Evolutionary conservation across 495 filamentous ascomycete genomes (phyloP).

Genomic region (Hypoxylon cercidicola): DNA sequence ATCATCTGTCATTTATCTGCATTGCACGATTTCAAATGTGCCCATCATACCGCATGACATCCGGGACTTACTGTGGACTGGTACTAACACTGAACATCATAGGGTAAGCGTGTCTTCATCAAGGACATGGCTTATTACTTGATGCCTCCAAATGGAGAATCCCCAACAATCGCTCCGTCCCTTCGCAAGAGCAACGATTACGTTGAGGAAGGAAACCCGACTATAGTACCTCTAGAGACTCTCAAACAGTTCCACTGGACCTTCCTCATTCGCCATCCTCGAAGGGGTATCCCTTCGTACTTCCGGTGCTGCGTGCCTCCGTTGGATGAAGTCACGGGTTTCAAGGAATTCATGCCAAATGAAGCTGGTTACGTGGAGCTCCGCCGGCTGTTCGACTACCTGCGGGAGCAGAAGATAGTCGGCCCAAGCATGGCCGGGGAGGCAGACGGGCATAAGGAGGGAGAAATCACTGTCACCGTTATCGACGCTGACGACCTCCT

Average conservation of each 20-base stretch:
- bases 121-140: constrained; percentile 97
- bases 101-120: constrained; percentile 92
- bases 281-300: constrained; percentile 86
- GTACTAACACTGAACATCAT: constrained; percentile 23
- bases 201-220: constrained; percentile 72
- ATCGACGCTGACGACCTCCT: constrained; percentile 95
- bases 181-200: constrained; percentile 68
- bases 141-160: constrained; percentile 74
- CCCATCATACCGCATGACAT: constrained; percentile 16
- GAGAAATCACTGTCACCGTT: constrained; percentile 73
- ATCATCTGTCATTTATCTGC: neutral
- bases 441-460: constrained; percentile 34
- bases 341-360: constrained; percentile 81
- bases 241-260: constrained; percentile 86
- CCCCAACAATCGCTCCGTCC: constrained; percentile 78
- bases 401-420: constrained; percentile 68
- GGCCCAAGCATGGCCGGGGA: constrained; percentile 68
- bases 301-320: constrained; percentile 96
- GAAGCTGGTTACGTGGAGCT: constrained; percentile 94
- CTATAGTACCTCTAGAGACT: constrained; percentile 76
- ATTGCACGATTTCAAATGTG: constrained; percentile 3
- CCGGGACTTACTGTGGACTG: constrained; percentile 7
- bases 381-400: constrained; percentile 84
- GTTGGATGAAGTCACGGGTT: constrained; percentile 80
- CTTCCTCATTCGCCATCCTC: constrained; percentile 96